Conservation (phyloP, 768 basidiomycete genomes). For the Tulasnella sp. region DNA sequence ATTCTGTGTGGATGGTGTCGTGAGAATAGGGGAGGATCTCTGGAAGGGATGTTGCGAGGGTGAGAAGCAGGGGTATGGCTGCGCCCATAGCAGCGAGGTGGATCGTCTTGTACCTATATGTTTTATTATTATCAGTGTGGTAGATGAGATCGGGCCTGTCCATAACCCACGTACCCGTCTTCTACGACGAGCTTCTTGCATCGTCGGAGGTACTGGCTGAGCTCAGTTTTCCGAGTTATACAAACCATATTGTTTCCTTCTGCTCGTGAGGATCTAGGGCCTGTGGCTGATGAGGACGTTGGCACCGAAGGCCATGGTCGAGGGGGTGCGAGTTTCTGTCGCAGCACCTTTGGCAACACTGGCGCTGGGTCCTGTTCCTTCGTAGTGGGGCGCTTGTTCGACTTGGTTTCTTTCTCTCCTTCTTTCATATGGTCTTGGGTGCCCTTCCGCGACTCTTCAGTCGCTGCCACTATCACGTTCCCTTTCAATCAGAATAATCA, state of each 20-base stretch:
- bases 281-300: slow-evolving; percentile 63
- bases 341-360: slow-evolving; percentile 33
- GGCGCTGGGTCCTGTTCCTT: neutral
- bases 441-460: too few species aligned
- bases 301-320: slow-evolving; percentile 71
- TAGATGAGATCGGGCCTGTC: neutral
- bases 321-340: slow-evolving; percentile 51
- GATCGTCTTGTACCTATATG: slow-evolving; percentile 56
- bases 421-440: too few species aligned
- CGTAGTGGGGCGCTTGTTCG: too few species aligned
- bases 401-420: neutral
- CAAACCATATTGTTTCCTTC: slow-evolving; percentile 78
- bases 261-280: slow-evolving; percentile 64
- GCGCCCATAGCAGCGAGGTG: slow-evolving; percentile 79
- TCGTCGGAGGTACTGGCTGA: slow-evolving; percentile 64
- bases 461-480: too few species aligned
- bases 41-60: slow-evolving; percentile 60
- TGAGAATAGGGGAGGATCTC: slow-evolving; percentile 55
- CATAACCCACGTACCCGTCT: slow-evolving; percentile 45
- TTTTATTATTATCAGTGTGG: neutral
- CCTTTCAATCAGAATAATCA: too few species aligned
- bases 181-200: slow-evolving; percentile 64
- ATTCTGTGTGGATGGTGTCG: slow-evolving; percentile 51
- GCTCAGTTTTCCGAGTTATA: slow-evolving; percentile 60
- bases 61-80: slow-evolving; percentile 72